Percentiles rank a stretch among this genome's conserved stretches.
Conservation (phyloP, 192 early-diverging fungal species). For the Coemansia sp. region DNA sequence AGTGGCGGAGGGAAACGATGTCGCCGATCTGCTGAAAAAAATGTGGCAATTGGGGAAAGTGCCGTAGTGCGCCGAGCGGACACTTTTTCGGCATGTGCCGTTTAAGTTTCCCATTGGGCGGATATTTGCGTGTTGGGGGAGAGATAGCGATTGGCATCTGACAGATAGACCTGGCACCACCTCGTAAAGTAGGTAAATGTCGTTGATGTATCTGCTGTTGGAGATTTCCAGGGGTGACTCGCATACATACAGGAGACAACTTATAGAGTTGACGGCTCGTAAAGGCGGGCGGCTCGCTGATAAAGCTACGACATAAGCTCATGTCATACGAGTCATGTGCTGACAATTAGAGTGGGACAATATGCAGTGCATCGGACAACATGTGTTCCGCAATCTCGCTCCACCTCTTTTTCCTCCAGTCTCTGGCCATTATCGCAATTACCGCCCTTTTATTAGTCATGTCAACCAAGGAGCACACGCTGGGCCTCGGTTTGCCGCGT, state of each 20-base stretch:
- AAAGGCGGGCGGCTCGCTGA: background rate
- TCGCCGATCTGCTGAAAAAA: background rate
- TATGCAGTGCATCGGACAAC: background rate
- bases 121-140: background rate
- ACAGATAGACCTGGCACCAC: background rate
- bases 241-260: background rate
- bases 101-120: background rate
- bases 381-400: background rate
- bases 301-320: background rate
- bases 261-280: background rate
- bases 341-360: background rate
- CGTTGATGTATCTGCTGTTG: background rate
- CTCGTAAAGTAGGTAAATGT: background rate
- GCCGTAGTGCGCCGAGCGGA: background rate
- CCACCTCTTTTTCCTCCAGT: background rate
- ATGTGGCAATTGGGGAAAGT: background rate
- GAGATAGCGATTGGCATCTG: background rate
- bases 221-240: background rate
- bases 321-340: background rate
- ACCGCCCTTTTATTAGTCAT: background rate
- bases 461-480: background rate
- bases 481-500: slow-evolving; percentile 22
- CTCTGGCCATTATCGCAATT: background rate
- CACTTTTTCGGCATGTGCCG: background rate
- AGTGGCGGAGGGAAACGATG: background rate